A percentile compares a stretch with the other conserved stretches of the same genome.
Conservation (phyloP, 257 asterid genomes). For the Scutellaria barbata region DNA sequence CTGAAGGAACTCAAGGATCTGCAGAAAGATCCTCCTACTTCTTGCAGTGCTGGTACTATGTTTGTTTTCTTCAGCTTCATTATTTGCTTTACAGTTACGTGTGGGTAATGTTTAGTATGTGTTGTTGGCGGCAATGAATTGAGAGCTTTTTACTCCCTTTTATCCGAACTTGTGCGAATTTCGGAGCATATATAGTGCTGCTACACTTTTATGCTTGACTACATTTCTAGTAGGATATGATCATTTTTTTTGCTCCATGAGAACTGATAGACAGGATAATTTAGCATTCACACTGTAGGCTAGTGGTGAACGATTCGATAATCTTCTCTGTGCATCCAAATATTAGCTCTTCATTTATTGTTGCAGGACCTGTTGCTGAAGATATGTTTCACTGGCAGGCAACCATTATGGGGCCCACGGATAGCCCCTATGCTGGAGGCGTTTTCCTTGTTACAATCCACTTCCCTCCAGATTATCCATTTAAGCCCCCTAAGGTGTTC, state of each 20-base stretch:
- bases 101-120: neutral
- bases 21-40: conserved; percentile 47
- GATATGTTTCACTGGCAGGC: conserved; percentile 45
- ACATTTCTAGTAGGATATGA: neutral
- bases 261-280: neutral
- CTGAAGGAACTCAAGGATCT: conserved; percentile 43
- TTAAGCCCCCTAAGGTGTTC: conserved; percentile 41
- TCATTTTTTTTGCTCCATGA: neutral
- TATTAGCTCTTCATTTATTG: conserved; percentile 3
- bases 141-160: neutral
- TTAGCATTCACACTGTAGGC: neutral
- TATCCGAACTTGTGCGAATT: neutral
- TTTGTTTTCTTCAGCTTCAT: neutral
- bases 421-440: conserved; percentile 34
- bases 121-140: neutral
- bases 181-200: no score
- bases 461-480: conserved; percentile 43
- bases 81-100: neutral
- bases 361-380: conserved; percentile 40
- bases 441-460: conserved; percentile 34
- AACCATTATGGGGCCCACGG: conserved; percentile 38
- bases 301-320: neutral
- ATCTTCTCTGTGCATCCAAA: neutral
- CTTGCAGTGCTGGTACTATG: conserved; percentile 41
- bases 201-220: neutral